These are phyloP conservation scores for Talaromyces sp. DNA, from an alignment of 2,329 filamentous ascomycete genomes.

Conservation along the genomic window DNA sequence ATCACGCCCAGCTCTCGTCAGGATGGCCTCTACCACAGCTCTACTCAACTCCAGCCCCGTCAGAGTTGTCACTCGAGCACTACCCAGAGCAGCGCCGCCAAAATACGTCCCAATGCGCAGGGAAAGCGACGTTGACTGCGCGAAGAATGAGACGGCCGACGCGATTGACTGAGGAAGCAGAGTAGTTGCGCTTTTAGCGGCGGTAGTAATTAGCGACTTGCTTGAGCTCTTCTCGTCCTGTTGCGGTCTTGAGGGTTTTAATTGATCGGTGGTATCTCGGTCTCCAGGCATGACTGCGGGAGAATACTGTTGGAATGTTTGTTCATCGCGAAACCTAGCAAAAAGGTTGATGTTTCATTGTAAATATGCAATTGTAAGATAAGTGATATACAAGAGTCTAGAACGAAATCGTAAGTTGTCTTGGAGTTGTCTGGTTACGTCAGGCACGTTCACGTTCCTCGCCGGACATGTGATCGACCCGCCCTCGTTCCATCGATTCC, in stretches of 20 bases:
- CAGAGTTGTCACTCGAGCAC: constrained; percentile 43
- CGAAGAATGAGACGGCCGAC: constrained; percentile 43
- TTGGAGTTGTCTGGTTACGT: constrained; percentile 13
- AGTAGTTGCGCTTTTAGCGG: constrained; percentile 33
- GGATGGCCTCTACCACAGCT: constrained; percentile 44
- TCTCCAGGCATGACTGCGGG: neutral
- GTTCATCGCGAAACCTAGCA: constrained; percentile 1
- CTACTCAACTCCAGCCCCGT: constrained; percentile 46
- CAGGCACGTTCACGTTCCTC: constrained; percentile 4
- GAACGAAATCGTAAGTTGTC: constrained; percentile 12
- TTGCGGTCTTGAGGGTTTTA: neutral
- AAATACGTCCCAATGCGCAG: constrained; percentile 45
- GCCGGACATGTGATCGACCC: constrained; percentile 21
- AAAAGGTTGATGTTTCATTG: neutral
- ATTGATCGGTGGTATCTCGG: neutral
- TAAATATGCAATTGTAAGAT: neutral
- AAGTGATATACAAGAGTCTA: neutral
- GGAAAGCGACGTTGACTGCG: constrained; percentile 46
- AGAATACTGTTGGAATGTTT: neutral
- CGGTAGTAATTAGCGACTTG: constrained; percentile 17
- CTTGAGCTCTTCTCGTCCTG: neutral
- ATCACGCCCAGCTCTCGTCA: constrained; percentile 45
- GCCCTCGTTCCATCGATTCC: neutral
- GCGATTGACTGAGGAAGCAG: constrained; percentile 45
- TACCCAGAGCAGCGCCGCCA: constrained; percentile 43